Conservation (phyloP, 257 asterid genomes). For the Anisodus tanguticus region DNA sequence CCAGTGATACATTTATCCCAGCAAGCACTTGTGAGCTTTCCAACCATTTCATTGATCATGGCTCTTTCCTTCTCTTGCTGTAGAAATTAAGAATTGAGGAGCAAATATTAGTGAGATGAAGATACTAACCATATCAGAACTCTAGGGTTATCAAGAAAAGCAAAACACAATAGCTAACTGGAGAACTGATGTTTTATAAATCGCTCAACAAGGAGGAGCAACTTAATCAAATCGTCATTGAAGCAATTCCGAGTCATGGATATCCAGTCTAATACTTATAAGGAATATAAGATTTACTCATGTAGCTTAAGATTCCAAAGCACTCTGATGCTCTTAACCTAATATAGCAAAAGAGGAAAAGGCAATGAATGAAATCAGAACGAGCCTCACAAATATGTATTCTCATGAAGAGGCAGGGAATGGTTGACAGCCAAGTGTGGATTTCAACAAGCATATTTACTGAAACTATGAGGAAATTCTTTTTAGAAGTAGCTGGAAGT, state of each 20-base stretch:
- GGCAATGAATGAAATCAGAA: conserved; percentile 3
- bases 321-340: background rate
- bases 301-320: background rate
- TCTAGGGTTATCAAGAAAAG: background rate
- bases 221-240: background rate
- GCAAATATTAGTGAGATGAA: background rate
- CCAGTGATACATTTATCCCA: conserved; percentile 96
- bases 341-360: background rate
- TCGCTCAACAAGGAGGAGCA: background rate
- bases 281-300: background rate
- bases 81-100: conserved; percentile 12
- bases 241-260: background rate
- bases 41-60: conserved; percentile 75
- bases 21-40: conserved; percentile 76
- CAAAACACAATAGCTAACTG: background rate
- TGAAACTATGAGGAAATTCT: background rate
- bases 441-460: background rate
- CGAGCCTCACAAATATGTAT: background rate
- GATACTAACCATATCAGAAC: background rate
- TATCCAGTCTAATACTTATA: background rate
- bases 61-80: conserved; percentile 91
- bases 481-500: background rate
- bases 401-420: conserved; percentile 1
- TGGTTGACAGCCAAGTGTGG: background rate
- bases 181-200: background rate